Evolutionary conservation across 2,329 filamentous ascomycete genomes (phyloP).

Genomic region (Phaeophleospora eucalypticola): DNA sequence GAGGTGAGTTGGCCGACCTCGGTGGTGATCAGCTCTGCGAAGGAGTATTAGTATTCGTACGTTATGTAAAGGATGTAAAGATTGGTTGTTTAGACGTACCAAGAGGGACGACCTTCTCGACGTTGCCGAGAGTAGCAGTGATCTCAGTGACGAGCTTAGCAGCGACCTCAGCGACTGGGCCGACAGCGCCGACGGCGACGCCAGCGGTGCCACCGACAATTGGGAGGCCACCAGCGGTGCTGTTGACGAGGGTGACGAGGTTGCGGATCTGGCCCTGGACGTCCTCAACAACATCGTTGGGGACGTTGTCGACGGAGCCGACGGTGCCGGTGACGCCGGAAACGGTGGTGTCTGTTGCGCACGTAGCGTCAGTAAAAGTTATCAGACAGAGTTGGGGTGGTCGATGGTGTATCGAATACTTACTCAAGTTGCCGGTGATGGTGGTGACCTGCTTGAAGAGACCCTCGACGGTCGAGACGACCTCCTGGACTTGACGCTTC

Average conservation of each 20-base stretch:
- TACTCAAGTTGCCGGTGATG: constrained; percentile 8
- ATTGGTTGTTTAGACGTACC: not conserved
- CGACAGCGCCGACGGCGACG: constrained; percentile 4
- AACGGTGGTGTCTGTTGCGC: constrained; percentile 1
- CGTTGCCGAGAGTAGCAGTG: constrained; percentile 9
- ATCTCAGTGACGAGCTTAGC: constrained; percentile 12
- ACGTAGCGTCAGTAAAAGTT: not conserved
- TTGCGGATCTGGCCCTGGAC: constrained; percentile 1
- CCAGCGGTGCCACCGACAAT: not conserved
- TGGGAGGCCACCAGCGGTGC: not conserved
- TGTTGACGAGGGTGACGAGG: constrained; percentile 2
- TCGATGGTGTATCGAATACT: not conserved
- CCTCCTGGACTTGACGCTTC: constrained; percentile 12
- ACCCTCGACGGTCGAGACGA: constrained; percentile 10
- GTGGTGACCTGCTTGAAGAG: constrained; percentile 9
- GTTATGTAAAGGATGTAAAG: constrained; percentile 1
- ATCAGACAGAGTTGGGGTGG: not conserved
- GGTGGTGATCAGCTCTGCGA: constrained; percentile 8
- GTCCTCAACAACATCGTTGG: not conserved
- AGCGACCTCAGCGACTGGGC: constrained; percentile 3
- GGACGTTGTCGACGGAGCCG: not conserved
- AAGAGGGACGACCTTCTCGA: constrained; percentile 9
- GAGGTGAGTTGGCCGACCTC: constrained; percentile 6
- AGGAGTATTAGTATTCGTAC: not conserved
- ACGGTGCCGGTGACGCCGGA: constrained; percentile 1